phyloP scores from a whole-genome alignment of 805 yeast species.

The Yarrowia hollandica region DNA sequence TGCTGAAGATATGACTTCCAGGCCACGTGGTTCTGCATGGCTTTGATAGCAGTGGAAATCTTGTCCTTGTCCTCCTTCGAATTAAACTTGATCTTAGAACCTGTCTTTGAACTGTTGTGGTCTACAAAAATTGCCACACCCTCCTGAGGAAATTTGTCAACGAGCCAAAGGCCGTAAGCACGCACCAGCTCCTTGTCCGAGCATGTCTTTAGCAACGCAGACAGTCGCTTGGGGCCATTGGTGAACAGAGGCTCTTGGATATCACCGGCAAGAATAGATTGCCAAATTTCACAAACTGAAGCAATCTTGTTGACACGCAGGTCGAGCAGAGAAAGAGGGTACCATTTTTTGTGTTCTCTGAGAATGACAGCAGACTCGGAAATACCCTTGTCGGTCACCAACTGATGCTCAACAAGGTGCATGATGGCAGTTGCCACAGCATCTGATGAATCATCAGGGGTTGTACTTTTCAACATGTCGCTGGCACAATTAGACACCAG shows the following conservation, averaged over 20 bases:
- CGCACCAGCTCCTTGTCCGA: slow-evolving; percentile 41
- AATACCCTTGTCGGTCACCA: slow-evolving; percentile 10
- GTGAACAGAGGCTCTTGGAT: slow-evolving; percentile 37
- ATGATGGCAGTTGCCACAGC: not conserved
- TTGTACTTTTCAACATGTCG: not conserved
- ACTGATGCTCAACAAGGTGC: slow-evolving; percentile 2
- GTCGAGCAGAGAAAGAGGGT: slow-evolving; percentile 39
- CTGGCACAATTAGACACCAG: not conserved
- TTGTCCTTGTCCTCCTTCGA: slow-evolving; percentile 37
- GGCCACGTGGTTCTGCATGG: slow-evolving; percentile 40
- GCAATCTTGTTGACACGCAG: slow-evolving; percentile 34
- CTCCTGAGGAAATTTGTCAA: slow-evolving; percentile 36
- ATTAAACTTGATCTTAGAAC: slow-evolving; percentile 32
- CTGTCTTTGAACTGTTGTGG: slow-evolving; percentile 25
- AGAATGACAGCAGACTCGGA: slow-evolving; percentile 35
- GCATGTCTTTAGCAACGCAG: slow-evolving; percentile 35
- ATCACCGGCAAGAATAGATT: slow-evolving; percentile 29
- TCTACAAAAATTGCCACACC: slow-evolving; percentile 42
- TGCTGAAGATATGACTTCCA: slow-evolving; percentile 43
- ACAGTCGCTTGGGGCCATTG: slow-evolving; percentile 38
- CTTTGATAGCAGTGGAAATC: slow-evolving; percentile 39
- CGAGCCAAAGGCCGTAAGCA: slow-evolving; percentile 43
- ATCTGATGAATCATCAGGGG: not conserved
- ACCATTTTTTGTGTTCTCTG: slow-evolving; percentile 34
- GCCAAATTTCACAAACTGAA: slow-evolving; percentile 37